A percentile compares a stretch with the other conserved stretches of the same genome.
These are phyloP conservation scores for Helicostylum pulchrum DNA, from an alignment of 192 early-diverging fungal genomes.

Conservation along the genomic window DNA sequence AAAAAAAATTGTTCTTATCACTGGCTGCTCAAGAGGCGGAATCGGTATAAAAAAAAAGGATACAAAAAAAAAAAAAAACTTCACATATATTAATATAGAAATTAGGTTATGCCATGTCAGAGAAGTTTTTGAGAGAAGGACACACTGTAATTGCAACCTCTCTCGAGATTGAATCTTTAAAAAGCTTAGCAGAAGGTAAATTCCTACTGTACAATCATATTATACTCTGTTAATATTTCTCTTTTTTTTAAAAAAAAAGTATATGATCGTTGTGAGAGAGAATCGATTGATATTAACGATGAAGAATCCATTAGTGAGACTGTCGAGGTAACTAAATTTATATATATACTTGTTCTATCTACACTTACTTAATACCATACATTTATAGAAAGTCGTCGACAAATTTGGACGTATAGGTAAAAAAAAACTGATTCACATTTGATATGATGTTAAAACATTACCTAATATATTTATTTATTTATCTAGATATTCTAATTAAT, in stretches of 20 bases:
- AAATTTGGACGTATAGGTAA: slow-evolving; percentile 47
- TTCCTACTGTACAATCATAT: slow-evolving; percentile 14
- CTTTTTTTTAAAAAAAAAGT: neutral
- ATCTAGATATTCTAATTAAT: slow-evolving; percentile 64
- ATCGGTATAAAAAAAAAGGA: slow-evolving; percentile 46
- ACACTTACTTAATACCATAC: neutral
- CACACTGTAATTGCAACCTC: too few species aligned
- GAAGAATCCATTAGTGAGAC: slow-evolving; percentile 41
- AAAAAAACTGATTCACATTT: too few species aligned
- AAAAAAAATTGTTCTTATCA: slow-evolving; percentile 51
- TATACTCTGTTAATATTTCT: neutral
- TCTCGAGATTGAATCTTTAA: too few species aligned
- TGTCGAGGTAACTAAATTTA: too few species aligned
- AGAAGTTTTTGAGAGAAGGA: too few species aligned
- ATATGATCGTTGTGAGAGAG: slow-evolving; percentile 35
- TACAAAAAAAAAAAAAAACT: too few species aligned
- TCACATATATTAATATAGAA: slow-evolving; percentile 29
- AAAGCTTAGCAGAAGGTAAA: too few species aligned
- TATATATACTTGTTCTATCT: neutral
- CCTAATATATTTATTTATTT: neutral
- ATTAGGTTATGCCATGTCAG: neutral
- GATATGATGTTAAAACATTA: too few species aligned
- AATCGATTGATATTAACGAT: slow-evolving; percentile 44
- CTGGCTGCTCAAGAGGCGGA: slow-evolving; percentile 68
- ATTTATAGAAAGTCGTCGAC: slow-evolving; percentile 34